Conservation (phyloP, 208 protist species). For the Trypanosoma scelopori region DNA sequence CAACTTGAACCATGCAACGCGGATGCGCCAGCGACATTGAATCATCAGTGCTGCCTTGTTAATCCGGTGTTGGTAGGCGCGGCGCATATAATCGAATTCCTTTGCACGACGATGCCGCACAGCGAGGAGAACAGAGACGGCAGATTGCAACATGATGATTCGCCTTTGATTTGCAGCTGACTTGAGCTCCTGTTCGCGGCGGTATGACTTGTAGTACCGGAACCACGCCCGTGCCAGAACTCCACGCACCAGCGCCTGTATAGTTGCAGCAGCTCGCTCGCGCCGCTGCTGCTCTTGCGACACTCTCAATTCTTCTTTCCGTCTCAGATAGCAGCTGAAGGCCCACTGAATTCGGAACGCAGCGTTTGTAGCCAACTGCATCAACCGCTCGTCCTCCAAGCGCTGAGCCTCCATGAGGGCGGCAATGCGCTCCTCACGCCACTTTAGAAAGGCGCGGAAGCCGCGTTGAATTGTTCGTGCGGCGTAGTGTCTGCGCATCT, state of each 20-base stretch:
- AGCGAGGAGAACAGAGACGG: slow-evolving; percentile 41
- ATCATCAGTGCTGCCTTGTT: slow-evolving; percentile 50
- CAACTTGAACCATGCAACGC: slow-evolving; percentile 52
- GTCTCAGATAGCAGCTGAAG: slow-evolving; percentile 53
- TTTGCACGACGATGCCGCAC: slow-evolving; percentile 18
- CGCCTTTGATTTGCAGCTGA: slow-evolving; percentile 61
- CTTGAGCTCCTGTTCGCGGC: slow-evolving; percentile 66
- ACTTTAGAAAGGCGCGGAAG: slow-evolving; percentile 58
- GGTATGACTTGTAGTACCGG: slow-evolving; percentile 75
- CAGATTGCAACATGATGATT: slow-evolving; percentile 65
- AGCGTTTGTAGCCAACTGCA: slow-evolving; percentile 49
- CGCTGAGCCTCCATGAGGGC: slow-evolving; percentile 62
- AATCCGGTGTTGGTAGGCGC: slow-evolving; percentile 34
- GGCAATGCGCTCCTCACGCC: slow-evolving; percentile 40
- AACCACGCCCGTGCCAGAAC: slow-evolving; percentile 85
- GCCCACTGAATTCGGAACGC: slow-evolving; percentile 67
- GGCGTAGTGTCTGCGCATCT: slow-evolving; percentile 54
- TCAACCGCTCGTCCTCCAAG: slow-evolving; percentile 55
- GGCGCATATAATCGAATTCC: slow-evolving; percentile 26
- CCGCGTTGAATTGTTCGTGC: slow-evolving; percentile 78
- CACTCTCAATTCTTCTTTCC: slow-evolving; percentile 38
- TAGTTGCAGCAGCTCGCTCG: slow-evolving; percentile 53
- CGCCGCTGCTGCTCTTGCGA: slow-evolving; percentile 41
- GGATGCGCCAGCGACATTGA: slow-evolving; percentile 75
- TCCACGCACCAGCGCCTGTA: slow-evolving; percentile 80